Evolutionary conservation across 768 basidiomycete species (phyloP).

Genomic region (Suillus subalutaceus): DNA sequence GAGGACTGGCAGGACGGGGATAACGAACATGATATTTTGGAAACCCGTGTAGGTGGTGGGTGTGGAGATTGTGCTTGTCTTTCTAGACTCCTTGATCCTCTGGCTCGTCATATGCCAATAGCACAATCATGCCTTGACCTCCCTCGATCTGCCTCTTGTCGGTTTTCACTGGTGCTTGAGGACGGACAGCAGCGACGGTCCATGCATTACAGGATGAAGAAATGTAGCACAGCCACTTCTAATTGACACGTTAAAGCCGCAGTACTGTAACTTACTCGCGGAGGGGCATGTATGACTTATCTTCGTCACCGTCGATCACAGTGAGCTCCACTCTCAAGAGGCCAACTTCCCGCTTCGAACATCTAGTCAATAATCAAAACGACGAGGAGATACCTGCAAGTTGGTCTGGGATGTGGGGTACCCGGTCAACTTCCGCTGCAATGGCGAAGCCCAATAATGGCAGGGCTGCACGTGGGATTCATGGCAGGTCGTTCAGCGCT

Average conservation of each 20-base stretch:
- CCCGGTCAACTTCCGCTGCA: neutral
- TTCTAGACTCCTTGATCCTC: too few species aligned
- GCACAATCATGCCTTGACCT: too few species aligned
- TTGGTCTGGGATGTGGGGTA: slow-evolving; percentile 4
- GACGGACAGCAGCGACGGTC: too few species aligned
- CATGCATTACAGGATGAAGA: too few species aligned
- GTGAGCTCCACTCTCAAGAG: neutral
- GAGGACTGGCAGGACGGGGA: too few species aligned
- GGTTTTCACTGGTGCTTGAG: too few species aligned
- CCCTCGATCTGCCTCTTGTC: too few species aligned
- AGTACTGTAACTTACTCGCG: neutral
- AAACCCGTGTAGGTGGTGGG: too few species aligned
- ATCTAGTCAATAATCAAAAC: neutral
- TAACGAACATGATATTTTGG: too few species aligned
- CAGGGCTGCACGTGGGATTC: slow-evolving; percentile 11
- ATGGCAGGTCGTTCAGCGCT: slow-evolving; percentile 5
- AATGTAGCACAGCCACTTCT: too few species aligned
- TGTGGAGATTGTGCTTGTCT: too few species aligned
- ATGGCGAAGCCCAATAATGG: neutral
- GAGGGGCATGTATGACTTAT: neutral
- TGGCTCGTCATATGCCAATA: too few species aligned
- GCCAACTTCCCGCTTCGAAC: neutral
- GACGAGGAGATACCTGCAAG: slow-evolving; percentile 4
- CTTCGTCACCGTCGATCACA: neutral
- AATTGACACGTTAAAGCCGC: neutral